These are phyloP conservation scores for Monilinia polystroma DNA, from an alignment of 2,329 filamentous ascomycete genomes.

Conservation along the genomic window DNA sequence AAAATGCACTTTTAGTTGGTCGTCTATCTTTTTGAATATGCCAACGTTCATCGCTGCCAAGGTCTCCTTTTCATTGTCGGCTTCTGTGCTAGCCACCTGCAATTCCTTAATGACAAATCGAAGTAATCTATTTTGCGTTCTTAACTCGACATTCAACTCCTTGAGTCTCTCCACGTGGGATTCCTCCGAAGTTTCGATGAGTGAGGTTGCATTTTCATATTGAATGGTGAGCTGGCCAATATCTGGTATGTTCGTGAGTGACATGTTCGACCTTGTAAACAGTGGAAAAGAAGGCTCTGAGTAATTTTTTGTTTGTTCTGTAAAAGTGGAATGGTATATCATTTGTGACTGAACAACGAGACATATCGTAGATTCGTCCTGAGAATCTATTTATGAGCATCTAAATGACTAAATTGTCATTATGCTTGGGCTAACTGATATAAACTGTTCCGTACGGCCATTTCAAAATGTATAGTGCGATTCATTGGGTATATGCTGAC, in stretches of 20 bases:
- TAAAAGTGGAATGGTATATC: not conserved
- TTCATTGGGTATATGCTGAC: not conserved
- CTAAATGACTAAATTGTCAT: not conserved
- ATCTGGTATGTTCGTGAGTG: not conserved
- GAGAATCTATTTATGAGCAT: no score
- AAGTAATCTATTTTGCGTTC: not conserved
- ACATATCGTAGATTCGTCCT: not conserved
- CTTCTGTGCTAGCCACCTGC: not conserved
- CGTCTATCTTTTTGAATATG: conserved; percentile 4
- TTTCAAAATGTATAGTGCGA: not conserved
- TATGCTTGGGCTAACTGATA: not conserved
- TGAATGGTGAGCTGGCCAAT: not conserved
- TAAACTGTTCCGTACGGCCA: not conserved
- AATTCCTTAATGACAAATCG: not conserved
- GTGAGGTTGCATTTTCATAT: not conserved
- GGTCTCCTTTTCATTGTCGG: not conserved
- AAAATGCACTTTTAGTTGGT: not conserved
- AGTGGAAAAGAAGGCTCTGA: no score
- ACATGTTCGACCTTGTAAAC: not conserved
- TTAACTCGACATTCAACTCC: not conserved
- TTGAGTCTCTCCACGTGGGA: not conserved
- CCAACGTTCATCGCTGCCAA: not conserved
- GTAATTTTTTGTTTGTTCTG: not conserved
- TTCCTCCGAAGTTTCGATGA: not conserved
- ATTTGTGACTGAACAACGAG: not conserved